Evolutionary conservation across 1,284 basidiomycete genomes (phyloP).

Genomic region (Cystobasidiaceae sp.): DNA sequence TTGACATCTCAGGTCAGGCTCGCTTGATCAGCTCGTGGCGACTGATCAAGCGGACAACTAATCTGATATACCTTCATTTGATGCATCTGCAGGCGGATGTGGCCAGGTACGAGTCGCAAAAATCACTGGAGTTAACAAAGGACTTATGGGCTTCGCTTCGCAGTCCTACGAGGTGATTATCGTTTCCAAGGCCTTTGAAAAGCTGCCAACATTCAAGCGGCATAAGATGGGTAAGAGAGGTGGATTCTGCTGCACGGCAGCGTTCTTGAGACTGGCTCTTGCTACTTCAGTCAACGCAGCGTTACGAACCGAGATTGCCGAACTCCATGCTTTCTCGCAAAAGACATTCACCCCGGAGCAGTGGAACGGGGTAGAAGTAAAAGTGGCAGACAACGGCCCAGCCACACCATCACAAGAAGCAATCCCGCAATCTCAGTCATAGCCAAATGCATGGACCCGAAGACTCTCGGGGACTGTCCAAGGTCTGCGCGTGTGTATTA

Average conservation of each 20-base stretch:
- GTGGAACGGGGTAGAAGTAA: constrained; percentile 26
- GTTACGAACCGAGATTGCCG: constrained; percentile 49
- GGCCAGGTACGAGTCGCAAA: not conserved
- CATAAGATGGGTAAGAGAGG: constrained; percentile 41
- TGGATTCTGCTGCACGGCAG: not conserved
- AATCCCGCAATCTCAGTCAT: not conserved
- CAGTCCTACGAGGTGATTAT: constrained; percentile 43
- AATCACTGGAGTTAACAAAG: too few species aligned
- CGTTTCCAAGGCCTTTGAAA: constrained; percentile 40
- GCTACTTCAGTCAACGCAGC: constrained; percentile 46
- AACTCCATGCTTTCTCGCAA: constrained; percentile 49
- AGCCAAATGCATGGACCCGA: not conserved
- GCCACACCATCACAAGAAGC: constrained; percentile 11
- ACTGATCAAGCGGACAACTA: too few species aligned
- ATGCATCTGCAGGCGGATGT: not conserved
- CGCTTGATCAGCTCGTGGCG: too few species aligned
- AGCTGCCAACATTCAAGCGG: constrained; percentile 41
- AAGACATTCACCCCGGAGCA: constrained; percentile 34
- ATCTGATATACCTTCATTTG: too few species aligned
- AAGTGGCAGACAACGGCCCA: constrained; percentile 20
- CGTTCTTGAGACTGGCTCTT: not conserved
- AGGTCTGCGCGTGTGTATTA: too few species aligned
- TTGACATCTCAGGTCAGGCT: constrained; percentile 40
- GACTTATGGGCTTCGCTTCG: not conserved
- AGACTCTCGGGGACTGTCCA: too few species aligned